Evolutionary conservation across 495 filamentous ascomycete species (phyloP).

Genomic region (Penicillium flavigenum): DNA sequence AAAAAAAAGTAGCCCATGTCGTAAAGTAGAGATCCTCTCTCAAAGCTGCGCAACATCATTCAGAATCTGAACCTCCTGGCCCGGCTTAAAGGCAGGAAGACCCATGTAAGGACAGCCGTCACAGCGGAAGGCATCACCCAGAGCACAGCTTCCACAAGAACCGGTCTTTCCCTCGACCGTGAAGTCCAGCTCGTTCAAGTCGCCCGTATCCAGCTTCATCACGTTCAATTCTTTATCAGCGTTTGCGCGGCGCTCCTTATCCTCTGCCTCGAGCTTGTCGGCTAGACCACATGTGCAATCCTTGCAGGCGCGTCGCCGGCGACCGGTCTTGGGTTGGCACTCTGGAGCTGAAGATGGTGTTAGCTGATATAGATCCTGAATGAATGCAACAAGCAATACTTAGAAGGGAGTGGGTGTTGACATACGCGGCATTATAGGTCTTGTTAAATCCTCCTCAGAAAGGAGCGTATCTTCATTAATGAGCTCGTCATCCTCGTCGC

Average conservation of each 20-base stretch:
- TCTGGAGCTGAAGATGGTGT: constrained; percentile 60
- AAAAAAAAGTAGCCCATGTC: not conserved
- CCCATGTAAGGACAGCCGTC: constrained; percentile 89
- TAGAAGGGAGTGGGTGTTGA: constrained; percentile 17
- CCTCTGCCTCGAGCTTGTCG: constrained; percentile 74
- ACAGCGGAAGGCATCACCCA: constrained; percentile 69
- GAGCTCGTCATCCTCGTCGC: constrained; percentile 69
- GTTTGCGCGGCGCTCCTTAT: constrained; percentile 62
- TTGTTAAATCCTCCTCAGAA: constrained; percentile 74
- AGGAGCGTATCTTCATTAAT: constrained; percentile 89
- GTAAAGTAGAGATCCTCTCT: not conserved
- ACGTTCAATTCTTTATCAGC: constrained; percentile 61
- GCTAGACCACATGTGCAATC: constrained; percentile 95
- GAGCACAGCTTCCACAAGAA: constrained; percentile 85
- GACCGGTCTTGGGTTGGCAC: constrained; percentile 84
- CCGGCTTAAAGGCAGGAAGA: constrained; percentile 91
- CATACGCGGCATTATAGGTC: constrained; percentile 75
- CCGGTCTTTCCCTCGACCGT: constrained; percentile 94
- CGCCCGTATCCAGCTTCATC: constrained; percentile 70
- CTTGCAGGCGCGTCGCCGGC: constrained; percentile 91
- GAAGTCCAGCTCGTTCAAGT: constrained; percentile 85
- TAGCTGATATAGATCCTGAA: constrained; percentile 10
- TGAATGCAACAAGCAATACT: not conserved
- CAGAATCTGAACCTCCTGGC: constrained; percentile 84
- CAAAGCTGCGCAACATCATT: constrained; percentile 86